phyloP scores from a whole-genome alignment of 352 stramenopile genomes.

The Phytophthora pini region DNA sequence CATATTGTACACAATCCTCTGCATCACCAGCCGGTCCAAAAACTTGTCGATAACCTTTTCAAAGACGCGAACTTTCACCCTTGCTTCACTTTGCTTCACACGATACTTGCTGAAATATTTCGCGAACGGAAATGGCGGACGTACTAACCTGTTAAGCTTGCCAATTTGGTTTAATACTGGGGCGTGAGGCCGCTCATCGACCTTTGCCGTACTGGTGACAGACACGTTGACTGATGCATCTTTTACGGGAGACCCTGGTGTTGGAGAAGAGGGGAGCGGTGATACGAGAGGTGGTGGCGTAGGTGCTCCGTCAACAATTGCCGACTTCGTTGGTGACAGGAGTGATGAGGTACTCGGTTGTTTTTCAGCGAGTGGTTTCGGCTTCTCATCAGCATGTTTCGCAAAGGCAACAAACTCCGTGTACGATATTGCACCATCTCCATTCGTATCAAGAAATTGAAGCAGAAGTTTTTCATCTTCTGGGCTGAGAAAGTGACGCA shows the following conservation, averaged over 20 bases:
- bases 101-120: slow-evolving; percentile 84
- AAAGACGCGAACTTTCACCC: slow-evolving; percentile 69
- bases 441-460: slow-evolving; percentile 73
- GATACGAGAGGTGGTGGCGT: slow-evolving; percentile 15
- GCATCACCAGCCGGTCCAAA: slow-evolving; percentile 58
- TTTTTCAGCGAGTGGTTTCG: slow-evolving; percentile 39
- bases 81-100: slow-evolving; percentile 35
- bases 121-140: slow-evolving; percentile 66
- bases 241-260: slow-evolving; percentile 22
- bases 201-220: slow-evolving; percentile 10
- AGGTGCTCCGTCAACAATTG: slow-evolving; percentile 12
- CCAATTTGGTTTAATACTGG: slow-evolving; percentile 45
- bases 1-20: slow-evolving; percentile 70
- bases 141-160: slow-evolving; percentile 55
- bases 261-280: slow-evolving; percentile 5
- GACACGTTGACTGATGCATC: slow-evolving; percentile 9
- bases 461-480: slow-evolving; percentile 73
- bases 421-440: slow-evolving; percentile 66
- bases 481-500: slow-evolving; percentile 62
- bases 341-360: slow-evolving; percentile 15
- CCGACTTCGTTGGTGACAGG: slow-evolving; percentile 30
- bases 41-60: slow-evolving; percentile 85
- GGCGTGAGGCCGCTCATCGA: slow-evolving; percentile 17
- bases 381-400: slow-evolving; percentile 46
- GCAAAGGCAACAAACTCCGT: slow-evolving; percentile 75